Evolutionary conservation across 2,329 filamentous ascomycete genomes (phyloP).

Genomic region (Trichoderma asperellum): DNA sequence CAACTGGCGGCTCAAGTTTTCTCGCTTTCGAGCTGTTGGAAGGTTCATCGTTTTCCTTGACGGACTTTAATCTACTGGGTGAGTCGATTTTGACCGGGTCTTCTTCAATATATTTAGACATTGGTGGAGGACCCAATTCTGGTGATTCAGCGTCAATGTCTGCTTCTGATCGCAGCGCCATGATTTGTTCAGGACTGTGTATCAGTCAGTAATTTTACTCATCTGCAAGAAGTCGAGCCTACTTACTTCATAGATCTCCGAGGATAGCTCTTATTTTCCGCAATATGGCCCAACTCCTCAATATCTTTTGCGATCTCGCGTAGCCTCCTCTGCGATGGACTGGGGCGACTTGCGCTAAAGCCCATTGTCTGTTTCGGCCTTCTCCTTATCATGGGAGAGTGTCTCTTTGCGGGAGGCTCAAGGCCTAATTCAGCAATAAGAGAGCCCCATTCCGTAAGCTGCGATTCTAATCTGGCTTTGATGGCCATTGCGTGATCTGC

Average conservation of each 20-base stretch:
- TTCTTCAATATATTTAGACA: constrained; percentile 62
- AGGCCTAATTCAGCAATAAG: constrained; percentile 68
- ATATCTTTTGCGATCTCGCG: constrained; percentile 60
- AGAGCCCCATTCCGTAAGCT: constrained; percentile 70
- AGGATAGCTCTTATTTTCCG: constrained; percentile 70
- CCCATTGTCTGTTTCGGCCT: constrained; percentile 48
- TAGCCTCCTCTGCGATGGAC: constrained; percentile 60
- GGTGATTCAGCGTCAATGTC: constrained; percentile 63
- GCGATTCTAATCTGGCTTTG: constrained; percentile 70
- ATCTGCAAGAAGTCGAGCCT: not conserved
- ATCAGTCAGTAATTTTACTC: constrained; percentile 38
- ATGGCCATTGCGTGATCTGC: constrained; percentile 70
- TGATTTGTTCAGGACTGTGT: constrained; percentile 62
- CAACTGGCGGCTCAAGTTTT: constrained; percentile 39
- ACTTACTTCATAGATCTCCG: constrained; percentile 70
- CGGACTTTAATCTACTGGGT: constrained; percentile 39
- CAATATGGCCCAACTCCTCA: constrained; percentile 60
- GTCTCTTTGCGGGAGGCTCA: constrained; percentile 59
- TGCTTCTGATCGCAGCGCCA: constrained; percentile 58
- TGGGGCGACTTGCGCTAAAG: constrained; percentile 46
- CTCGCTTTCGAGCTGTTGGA: constrained; percentile 35
- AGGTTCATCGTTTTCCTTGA: constrained; percentile 11
- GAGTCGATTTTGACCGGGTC: constrained; percentile 59
- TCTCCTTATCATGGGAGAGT: constrained; percentile 47
- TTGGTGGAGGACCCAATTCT: constrained; percentile 67